Conservation (phyloP, 768 basidiomycete genomes). For the Serendipita vermifera region DNA sequence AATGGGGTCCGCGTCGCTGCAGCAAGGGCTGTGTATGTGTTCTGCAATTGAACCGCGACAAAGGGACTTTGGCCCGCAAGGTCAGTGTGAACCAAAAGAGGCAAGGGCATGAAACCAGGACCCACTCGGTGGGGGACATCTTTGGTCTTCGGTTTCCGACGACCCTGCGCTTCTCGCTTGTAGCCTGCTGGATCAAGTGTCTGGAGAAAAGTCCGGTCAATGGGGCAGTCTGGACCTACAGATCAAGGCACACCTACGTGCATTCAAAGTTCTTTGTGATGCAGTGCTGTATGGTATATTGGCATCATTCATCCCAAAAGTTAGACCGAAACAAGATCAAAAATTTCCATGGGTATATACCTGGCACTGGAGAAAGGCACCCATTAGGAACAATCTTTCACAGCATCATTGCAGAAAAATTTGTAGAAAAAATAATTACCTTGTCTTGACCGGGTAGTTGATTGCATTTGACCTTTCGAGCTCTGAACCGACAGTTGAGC, state of each 20-base stretch:
- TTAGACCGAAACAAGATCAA: conserved; percentile 4
- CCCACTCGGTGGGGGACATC: conserved; percentile 39
- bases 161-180: conserved; percentile 60
- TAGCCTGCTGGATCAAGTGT: conserved; percentile 72
- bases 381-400: conserved; percentile 15
- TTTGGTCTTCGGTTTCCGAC: conserved; percentile 50
- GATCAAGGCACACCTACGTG: conserved; percentile 48
- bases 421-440: conserved; percentile 30
- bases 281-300: conserved; percentile 47
- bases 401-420: conserved; percentile 13
- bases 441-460: conserved; percentile 71
- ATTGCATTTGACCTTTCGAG: conserved; percentile 83
- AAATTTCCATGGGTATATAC: conserved; percentile 13
- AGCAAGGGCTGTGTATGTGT: conserved; percentile 14
- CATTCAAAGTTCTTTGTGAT: conserved; percentile 78
- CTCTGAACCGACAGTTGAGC: conserved; percentile 28
- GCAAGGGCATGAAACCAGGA: conserved; percentile 22
- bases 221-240: conserved; percentile 16
- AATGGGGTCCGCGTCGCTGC: conserved; percentile 11
- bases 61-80: conserved; percentile 30
- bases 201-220: conserved; percentile 24
- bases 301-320: conserved; percentile 15
- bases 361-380: conserved; percentile 9
- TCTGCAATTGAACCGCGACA: conserved; percentile 19
- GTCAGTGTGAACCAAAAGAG: conserved; percentile 19